Evolutionary conservation across 352 stramenopile genomes (phyloP).

Genomic region (Pythium grandisporangium): DNA sequence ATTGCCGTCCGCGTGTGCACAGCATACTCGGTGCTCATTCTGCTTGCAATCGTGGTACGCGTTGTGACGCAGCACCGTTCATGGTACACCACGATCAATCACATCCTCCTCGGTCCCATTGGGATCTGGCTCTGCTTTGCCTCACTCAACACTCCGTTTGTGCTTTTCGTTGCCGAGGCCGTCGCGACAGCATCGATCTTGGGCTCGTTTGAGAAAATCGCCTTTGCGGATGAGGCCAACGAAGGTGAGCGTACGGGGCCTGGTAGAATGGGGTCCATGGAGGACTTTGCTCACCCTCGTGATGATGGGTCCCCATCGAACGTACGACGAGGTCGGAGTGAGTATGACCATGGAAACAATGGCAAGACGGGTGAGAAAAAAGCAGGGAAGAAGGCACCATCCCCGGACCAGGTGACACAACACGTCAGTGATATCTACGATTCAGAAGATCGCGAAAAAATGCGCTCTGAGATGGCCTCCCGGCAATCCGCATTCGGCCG

Average conservation of each 20-base stretch:
- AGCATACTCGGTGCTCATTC: slow-evolving; percentile 55
- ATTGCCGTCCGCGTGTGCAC: slow-evolving; percentile 54
- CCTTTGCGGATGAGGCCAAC: slow-evolving; percentile 7
- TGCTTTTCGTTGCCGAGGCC: slow-evolving; percentile 70
- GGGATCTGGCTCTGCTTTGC: slow-evolving; percentile 84
- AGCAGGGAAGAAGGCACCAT: too few species aligned
- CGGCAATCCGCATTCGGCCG: slow-evolving; percentile 49
- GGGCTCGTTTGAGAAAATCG: slow-evolving; percentile 60
- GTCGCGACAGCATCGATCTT: slow-evolving; percentile 66
- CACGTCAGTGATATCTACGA: slow-evolving; percentile 62
- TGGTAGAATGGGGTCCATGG: too few species aligned
- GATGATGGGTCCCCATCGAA: not conserved
- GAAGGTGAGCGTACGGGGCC: slow-evolving; percentile 12
- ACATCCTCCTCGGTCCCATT: slow-evolving; percentile 59
- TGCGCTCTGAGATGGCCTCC: slow-evolving; percentile 62
- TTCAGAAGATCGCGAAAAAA: slow-evolving; percentile 74
- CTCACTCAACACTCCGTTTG: slow-evolving; percentile 71
- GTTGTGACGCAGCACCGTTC: slow-evolving; percentile 61
- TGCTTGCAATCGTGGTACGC: slow-evolving; percentile 56
- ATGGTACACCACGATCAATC: slow-evolving; percentile 54
- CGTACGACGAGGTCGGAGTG: too few species aligned
- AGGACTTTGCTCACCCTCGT: slow-evolving; percentile 3
- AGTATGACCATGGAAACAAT: too few species aligned
- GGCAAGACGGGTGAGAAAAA: too few species aligned
- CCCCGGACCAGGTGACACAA: too few species aligned